phyloP scores from a whole-genome alignment of 257 asterid species.

The Lycium barbarum region DNA sequence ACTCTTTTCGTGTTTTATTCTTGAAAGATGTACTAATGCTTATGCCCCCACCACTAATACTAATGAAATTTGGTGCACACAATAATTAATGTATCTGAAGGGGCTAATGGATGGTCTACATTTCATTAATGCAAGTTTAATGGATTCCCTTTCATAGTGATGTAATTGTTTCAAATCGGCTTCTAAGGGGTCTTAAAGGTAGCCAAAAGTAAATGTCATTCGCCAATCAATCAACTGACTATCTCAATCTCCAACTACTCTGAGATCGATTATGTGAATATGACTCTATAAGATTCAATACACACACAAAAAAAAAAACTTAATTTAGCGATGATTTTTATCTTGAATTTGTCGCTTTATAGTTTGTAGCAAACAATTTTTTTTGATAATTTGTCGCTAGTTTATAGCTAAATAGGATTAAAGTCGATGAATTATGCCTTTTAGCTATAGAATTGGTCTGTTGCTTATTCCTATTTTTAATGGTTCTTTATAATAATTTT shows the following conservation, averaged over 20 bases:
- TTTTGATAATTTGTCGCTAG: no score
- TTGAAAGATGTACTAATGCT: not conserved
- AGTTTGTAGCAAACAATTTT: not conserved
- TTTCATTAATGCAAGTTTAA: constrained; percentile 53
- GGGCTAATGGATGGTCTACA: constrained; percentile 52
- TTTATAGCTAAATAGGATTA: no score
- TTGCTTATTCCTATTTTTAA: no score
- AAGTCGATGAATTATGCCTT: no score
- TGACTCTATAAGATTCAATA: no score
- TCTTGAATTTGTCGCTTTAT: not conserved
- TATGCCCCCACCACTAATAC: constrained; percentile 37
- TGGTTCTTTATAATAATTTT: no score
- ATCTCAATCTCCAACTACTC: not conserved
- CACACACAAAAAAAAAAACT: no score
- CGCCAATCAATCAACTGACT: not conserved
- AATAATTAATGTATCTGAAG: constrained; percentile 37
- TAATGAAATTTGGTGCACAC: constrained; percentile 33
- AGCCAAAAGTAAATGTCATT: constrained; percentile 14
- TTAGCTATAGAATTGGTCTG: no score
- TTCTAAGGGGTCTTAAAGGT: constrained; percentile 31
- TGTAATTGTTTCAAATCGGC: constrained; percentile 36
- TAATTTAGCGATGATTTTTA: not conserved
- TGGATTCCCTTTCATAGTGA: constrained; percentile 52
- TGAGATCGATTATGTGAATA: no score
- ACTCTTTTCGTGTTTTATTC: not conserved